Evolutionary conservation across 148 eudicot genomes (phyloP).

Genomic region (Suaeda aralocaspica): DNA sequence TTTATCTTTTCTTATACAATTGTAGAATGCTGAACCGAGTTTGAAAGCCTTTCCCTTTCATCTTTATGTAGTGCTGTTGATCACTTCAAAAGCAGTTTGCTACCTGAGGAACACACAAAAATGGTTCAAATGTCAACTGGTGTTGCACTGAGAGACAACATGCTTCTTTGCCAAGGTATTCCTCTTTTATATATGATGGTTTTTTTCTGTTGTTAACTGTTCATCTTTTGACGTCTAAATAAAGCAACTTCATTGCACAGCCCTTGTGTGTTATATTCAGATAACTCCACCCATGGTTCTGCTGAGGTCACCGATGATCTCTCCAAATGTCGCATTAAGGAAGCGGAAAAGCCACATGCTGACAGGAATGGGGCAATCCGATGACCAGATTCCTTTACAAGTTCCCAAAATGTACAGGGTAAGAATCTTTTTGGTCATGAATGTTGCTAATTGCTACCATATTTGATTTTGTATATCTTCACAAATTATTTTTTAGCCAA

Average conservation of each 20-base stretch:
- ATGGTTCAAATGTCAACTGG: conserved; percentile 66
- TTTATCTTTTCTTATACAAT: too few species aligned
- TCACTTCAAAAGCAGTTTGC: conserved; percentile 98
- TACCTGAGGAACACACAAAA: conserved; percentile 87
- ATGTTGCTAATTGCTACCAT: not conserved
- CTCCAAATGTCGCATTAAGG: conserved; percentile 69
- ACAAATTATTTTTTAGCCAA: too few species aligned
- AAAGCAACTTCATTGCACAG: conserved; percentile 34
- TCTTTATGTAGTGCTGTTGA: conserved; percentile 77
- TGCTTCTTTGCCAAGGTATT: conserved; percentile 88
- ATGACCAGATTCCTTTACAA: conserved; percentile 70
- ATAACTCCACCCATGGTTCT: conserved; percentile 49
- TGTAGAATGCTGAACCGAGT: not conserved
- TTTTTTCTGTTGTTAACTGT: not conserved
- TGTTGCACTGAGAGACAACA: conserved; percentile 90
- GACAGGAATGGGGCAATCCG: conserved; percentile 48
- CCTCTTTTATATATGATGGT: not conserved
- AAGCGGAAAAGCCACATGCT: conserved; percentile 50
- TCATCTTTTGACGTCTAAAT: not conserved
- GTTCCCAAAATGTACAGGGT: conserved; percentile 84
- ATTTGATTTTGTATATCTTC: not conserved
- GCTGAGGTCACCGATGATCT: conserved; percentile 65
- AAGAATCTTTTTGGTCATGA: not conserved
- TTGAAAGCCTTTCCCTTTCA: not conserved
- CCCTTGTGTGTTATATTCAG: conserved; percentile 66